These are phyloP conservation scores for Hibiscus tridactylites DNA, from an alignment of 345 rosid species.

Conservation along the genomic window DNA sequence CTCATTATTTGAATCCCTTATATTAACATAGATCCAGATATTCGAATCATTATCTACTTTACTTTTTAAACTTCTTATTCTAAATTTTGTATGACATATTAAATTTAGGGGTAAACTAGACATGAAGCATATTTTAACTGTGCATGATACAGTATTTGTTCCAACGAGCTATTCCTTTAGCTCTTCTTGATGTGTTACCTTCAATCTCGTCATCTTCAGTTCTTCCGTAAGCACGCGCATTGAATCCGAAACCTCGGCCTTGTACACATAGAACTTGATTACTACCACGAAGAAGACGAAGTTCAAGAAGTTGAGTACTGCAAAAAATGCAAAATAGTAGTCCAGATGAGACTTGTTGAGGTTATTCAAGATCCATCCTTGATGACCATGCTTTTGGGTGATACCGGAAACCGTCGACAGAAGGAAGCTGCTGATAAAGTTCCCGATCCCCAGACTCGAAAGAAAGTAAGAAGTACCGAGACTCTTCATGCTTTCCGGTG, in stretches of 20 bases:
- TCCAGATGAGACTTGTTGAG: constrained; percentile 69
- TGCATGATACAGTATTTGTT: no score
- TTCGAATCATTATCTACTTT: no score
- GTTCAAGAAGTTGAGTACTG: constrained; percentile 49
- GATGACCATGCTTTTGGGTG: constrained; percentile 41
- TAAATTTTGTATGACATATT: no score
- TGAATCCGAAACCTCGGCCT: constrained; percentile 55
- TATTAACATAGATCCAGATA: no score
- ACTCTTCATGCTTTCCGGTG: constrained; percentile 90
- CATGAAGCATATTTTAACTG: no score
- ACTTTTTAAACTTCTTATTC: no score
- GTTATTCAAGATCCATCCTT: constrained; percentile 70
- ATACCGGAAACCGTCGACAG: constrained; percentile 47
- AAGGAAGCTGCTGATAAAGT: constrained; percentile 67
- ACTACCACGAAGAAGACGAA: constrained; percentile 52
- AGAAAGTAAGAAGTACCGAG: constrained; percentile 67
- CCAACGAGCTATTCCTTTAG: neutral
- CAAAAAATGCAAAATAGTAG: constrained; percentile 62
- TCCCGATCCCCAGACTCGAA: constrained; percentile 51
- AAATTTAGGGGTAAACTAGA: no score
- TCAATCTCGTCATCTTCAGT: constrained; percentile 23
- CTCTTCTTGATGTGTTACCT: constrained; percentile 13
- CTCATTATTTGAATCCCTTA: no score
- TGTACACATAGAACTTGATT: constrained; percentile 51
- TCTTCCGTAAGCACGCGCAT: constrained; percentile 44